Evolutionary conservation across 2,329 filamentous ascomycete genomes (phyloP).

Genomic region (Graphilbum sp.): DNA sequence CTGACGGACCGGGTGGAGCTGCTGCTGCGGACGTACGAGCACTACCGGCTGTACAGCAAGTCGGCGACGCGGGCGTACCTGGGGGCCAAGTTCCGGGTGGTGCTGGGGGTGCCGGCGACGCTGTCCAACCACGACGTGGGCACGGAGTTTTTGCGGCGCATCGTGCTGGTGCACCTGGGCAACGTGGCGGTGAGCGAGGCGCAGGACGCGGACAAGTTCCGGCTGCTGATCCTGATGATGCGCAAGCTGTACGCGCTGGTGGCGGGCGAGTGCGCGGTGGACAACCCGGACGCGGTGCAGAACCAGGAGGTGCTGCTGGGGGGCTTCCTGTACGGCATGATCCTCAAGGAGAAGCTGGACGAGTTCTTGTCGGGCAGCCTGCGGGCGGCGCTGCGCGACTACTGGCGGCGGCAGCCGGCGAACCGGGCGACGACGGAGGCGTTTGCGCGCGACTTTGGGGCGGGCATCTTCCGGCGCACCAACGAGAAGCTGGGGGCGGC

Average conservation of each 20-base stretch:
- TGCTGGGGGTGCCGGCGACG: slow-evolving; percentile 69
- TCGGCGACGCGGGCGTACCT: slow-evolving; percentile 72
- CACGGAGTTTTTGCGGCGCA: slow-evolving; percentile 74
- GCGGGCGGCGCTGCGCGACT: slow-evolving; percentile 37
- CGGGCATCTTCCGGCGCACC: slow-evolving; percentile 60
- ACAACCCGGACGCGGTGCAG: slow-evolving; percentile 93
- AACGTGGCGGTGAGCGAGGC: slow-evolving; percentile 68
- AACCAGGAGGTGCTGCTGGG: slow-evolving; percentile 92
- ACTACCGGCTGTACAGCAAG: slow-evolving; percentile 69
- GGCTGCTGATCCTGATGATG: slow-evolving; percentile 88
- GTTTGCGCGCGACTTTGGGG: slow-evolving; percentile 66
- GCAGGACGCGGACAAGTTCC: slow-evolving; percentile 85
- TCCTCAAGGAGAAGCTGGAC: slow-evolving; percentile 86
- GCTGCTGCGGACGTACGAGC: slow-evolving; percentile 82
- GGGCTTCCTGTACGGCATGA: slow-evolving; percentile 86
- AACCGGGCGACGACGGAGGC: slow-evolving; percentile 60
- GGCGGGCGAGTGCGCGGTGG: slow-evolving; percentile 78
- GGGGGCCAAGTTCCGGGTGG: slow-evolving; percentile 78
- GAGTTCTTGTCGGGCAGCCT: slow-evolving; percentile 55
- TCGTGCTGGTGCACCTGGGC: slow-evolving; percentile 84
- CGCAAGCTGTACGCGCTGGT: slow-evolving; percentile 88
- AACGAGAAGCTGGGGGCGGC: slow-evolving; percentile 80
- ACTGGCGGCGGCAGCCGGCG: slow-evolving; percentile 36
- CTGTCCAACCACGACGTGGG: slow-evolving; percentile 81
- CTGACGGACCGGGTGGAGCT: slow-evolving; percentile 89